Percentiles rank a stretch among this genome's conserved stretches.
Conservation (phyloP, 345 rosid species). For the Reutealis trisperma region DNA sequence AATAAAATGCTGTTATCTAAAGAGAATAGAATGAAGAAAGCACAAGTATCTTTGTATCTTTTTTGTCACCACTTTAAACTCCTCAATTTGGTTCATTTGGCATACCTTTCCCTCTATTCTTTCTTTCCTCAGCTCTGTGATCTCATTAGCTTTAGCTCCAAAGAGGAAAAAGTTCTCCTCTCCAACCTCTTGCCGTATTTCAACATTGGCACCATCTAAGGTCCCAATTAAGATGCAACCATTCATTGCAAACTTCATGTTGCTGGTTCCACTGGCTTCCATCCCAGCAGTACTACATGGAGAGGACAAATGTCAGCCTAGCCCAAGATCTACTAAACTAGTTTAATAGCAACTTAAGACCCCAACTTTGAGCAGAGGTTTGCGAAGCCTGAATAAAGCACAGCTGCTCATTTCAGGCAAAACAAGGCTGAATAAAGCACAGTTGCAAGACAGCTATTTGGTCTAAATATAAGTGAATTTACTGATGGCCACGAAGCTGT, state of each 20-base stretch:
- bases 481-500: background rate
- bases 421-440: background rate
- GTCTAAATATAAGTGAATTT: background rate
- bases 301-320: background rate
- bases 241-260: constrained; percentile 90
- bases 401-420: background rate
- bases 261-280: constrained; percentile 96
- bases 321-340: too few relatives aligned
- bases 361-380: too few relatives aligned
- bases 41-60: background rate
- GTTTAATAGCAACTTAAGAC: too few relatives aligned
- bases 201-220: constrained; percentile 84
- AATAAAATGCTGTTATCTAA: too few relatives aligned
- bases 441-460: background rate
- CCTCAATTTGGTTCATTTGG: background rate
- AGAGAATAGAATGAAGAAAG: background rate
- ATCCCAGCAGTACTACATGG: constrained; percentile 75
- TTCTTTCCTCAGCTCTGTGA: constrained; percentile 58
- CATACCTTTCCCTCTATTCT: constrained; percentile 58
- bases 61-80: background rate
- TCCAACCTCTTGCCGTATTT: constrained; percentile 79
- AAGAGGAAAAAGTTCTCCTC: constrained; percentile 81
- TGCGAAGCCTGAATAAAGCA: too few relatives aligned
- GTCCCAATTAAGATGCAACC: constrained; percentile 81
- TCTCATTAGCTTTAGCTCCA: constrained; percentile 74